A percentile compares a stretch with the other conserved stretches of the same genome.
phyloP scores from a whole-genome alignment of 345 rosid species.

The Carallia pectinifolia region DNA sequence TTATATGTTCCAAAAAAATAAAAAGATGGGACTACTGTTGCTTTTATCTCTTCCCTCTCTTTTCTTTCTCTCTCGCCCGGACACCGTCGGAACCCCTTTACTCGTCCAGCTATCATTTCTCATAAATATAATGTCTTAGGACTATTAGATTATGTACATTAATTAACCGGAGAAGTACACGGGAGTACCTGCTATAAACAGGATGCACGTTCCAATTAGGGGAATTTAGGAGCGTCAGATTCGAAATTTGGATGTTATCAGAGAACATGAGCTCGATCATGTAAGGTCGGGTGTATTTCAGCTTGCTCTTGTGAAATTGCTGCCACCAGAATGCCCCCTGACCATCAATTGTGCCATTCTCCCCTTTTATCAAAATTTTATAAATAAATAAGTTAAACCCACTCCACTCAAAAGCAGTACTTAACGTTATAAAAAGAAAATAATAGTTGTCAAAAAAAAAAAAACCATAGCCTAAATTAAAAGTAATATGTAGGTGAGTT shows the following conservation, averaged over 20 bases:
- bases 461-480: not conserved
- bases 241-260: slow-evolving; percentile 66
- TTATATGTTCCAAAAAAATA: too few relatives aligned
- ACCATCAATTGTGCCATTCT: slow-evolving; percentile 83
- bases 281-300: slow-evolving; percentile 88
- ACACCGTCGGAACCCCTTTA: too few relatives aligned
- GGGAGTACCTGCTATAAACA: slow-evolving; percentile 71
- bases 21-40: too few relatives aligned
- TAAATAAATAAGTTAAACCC: not conserved
- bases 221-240: slow-evolving; percentile 73
- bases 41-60: too few relatives aligned
- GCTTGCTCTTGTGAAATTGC: slow-evolving; percentile 64
- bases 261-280: slow-evolving; percentile 78
- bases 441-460: not conserved
- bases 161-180: not conserved
- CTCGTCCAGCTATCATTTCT: too few relatives aligned
- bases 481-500: not conserved
- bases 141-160: too few relatives aligned
- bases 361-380: slow-evolving; percentile 32
- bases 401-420: too few relatives aligned
- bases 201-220: slow-evolving; percentile 97
- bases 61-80: too few relatives aligned
- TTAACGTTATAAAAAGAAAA: not conserved
- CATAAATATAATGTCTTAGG: too few relatives aligned
- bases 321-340: slow-evolving; percentile 98